phyloP scores from a whole-genome alignment of 257 asterid species.

The Primulina huaijiensis region DNA sequence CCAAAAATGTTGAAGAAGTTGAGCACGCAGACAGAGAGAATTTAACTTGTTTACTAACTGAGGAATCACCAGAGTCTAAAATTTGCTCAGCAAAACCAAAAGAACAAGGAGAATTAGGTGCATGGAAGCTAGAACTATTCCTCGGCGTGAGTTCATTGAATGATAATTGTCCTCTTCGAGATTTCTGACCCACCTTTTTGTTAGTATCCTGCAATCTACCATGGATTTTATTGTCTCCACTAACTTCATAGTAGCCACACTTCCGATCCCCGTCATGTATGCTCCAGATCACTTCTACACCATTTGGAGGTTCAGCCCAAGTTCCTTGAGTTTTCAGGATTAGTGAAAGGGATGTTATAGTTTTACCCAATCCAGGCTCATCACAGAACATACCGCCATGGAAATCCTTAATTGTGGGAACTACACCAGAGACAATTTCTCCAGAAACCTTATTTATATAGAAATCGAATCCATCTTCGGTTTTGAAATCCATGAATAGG shows the following conservation, averaged over 20 bases:
- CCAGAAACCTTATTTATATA: constrained; percentile 72
- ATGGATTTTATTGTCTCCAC: constrained; percentile 35
- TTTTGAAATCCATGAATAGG: constrained; percentile 53
- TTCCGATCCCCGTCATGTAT: constrained; percentile 58
- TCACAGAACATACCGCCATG: constrained; percentile 98
- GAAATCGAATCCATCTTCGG: constrained; percentile 70
- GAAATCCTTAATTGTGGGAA: constrained; percentile 66
- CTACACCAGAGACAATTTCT: constrained; percentile 51
- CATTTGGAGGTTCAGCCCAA: constrained; percentile 68
- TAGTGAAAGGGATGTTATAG: constrained; percentile 87
- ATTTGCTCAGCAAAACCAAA: constrained; percentile 33
- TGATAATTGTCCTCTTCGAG: constrained; percentile 66
- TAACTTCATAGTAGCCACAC: constrained; percentile 84
- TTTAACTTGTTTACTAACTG: constrained; percentile 34
- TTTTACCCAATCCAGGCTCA: constrained; percentile 98
- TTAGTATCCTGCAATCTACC: constrained; percentile 32
- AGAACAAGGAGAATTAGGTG: constrained; percentile 30
- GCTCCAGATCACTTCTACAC: constrained; percentile 73
- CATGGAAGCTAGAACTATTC: constrained; percentile 27
- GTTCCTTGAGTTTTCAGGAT: constrained; percentile 85
- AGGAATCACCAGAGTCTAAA: constrained; percentile 32
- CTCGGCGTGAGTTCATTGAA: constrained; percentile 56
- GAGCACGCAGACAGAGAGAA: constrained; percentile 34
- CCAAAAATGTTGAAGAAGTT: constrained; percentile 30
- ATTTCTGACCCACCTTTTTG: constrained; percentile 44